These are phyloP conservation scores for Paramecium octaurelia DNA, from an alignment of 73 alveolate genomes.

Conservation along the genomic window DNA sequence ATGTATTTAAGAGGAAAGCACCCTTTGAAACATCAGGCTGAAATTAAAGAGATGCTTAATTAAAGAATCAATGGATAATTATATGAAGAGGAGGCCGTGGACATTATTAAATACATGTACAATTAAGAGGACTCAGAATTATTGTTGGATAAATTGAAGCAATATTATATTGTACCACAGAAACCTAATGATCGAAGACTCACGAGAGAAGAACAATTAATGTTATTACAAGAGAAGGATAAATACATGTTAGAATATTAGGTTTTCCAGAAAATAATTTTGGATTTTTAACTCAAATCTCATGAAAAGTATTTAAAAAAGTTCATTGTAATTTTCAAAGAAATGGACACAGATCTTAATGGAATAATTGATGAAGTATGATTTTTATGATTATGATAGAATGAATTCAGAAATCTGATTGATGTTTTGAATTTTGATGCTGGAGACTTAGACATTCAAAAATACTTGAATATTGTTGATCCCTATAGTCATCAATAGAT, in stretches of 20 bases:
- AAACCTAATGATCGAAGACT: constrained; percentile 53
- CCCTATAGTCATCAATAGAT: constrained; percentile 96
- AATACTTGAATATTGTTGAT: constrained; percentile 88
- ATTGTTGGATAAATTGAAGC: constrained; percentile 46
- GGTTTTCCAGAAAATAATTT: constrained; percentile 83
- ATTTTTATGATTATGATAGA: neutral
- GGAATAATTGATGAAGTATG: constrained; percentile 92
- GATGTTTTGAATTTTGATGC: constrained; percentile 75
- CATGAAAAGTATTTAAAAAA: constrained; percentile 93
- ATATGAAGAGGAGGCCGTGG: constrained; percentile 93
- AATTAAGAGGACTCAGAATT: constrained; percentile 90
- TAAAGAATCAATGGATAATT: constrained; percentile 73
- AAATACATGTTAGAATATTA: constrained; percentile 73
- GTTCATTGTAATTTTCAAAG: constrained; percentile 82
- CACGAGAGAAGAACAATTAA: constrained; percentile 72
- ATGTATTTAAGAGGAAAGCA: constrained; percentile 66
- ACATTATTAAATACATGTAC: constrained; percentile 94
- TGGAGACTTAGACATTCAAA: constrained; percentile 82
- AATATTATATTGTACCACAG: constrained; percentile 6
- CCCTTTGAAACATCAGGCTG: constrained; percentile 87
- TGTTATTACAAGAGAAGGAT: constrained; percentile 78
- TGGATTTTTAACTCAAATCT: constrained; percentile 93
- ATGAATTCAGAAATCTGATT: constrained; percentile 87
- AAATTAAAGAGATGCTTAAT: constrained; percentile 80
- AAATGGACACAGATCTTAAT: constrained; percentile 87